Evolutionary conservation across 768 basidiomycete genomes (phyloP), one percentile per base, ranked within the genome.

Genomic region (Podaxis sp.): DNA sequence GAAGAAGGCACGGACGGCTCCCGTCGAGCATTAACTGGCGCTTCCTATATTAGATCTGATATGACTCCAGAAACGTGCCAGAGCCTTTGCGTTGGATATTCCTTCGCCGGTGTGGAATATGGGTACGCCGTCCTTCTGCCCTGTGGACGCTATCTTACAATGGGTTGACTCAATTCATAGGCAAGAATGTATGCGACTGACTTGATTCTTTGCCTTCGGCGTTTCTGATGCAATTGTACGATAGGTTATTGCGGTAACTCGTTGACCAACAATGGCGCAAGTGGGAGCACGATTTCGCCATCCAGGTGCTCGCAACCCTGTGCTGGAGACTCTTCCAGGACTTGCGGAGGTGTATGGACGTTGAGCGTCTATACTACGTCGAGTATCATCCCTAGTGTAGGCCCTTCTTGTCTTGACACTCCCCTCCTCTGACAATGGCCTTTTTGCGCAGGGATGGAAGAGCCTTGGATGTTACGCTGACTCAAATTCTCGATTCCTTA

Each of bases 401-500:
- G 61, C 36, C 33, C 22, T 17, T 38, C 4, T 36, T 8, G 6
- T 12, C 3, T 10, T 50, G 11, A 15, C 17, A 12, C 15, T 17
- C 33, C 26, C 24, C 20, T 38, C 54, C 20, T 28, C 20, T 50
- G 36, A 41, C n/a, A 28, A 7, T 26, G 72, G 10, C 68, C 67
- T 7, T 76, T 15, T 8, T 33, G 33, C 10, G 33, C 20, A 60
- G 59, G 22, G 28, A 4, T 60, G 76, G 76, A 67, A 67, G 0
- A 71, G 66, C 30, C 66, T 69, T 3, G 77, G 77, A 24, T 78
- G 77, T 57, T 77, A 70, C 56, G 62, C 65, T 3, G 77, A 78
- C 51, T 64, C 67, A 2, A 59, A 64, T 4, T 62, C 65, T 26
- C 73, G 76, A 3, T 69, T 77, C 53, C 72, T 78, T 10, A 73